A percentile compares a stretch with the other conserved stretches of the same genome.
Evolutionary conservation across 2,329 filamentous ascomycete genomes (phyloP).

Genomic region (Claviceps sp.): DNA sequence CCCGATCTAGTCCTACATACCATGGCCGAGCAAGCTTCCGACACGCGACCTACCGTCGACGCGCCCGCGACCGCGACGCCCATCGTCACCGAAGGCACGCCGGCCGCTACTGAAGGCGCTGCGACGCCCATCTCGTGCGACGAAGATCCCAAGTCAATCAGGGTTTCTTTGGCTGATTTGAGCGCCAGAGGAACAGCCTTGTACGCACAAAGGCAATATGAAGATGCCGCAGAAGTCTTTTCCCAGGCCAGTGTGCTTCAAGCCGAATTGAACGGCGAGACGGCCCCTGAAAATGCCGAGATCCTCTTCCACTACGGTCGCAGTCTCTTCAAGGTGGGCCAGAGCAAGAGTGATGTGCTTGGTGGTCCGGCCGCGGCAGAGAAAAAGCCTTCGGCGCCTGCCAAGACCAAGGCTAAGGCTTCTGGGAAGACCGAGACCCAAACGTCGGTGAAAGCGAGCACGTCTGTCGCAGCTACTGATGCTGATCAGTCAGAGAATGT

Average conservation of each 20-base stretch:
- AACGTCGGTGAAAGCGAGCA: conserved; percentile 32
- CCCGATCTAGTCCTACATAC: conserved; percentile 1
- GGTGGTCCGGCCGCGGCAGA: conserved; percentile 61
- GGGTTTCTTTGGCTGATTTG: conserved; percentile 61
- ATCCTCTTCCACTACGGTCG: conserved; percentile 90
- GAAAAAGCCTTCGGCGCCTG: conserved; percentile 23
- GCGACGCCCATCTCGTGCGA: conserved; percentile 19
- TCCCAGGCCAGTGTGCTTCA: conserved; percentile 83
- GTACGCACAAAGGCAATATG: conserved; percentile 81
- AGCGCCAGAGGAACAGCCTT: conserved; percentile 69
- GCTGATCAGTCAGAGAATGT: conserved; percentile 31
- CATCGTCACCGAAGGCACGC: conserved; percentile 6
- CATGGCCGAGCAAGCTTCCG: conserved; percentile 12
- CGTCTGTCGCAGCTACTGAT: conserved; percentile 26
- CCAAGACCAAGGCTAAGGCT: conserved; percentile 27
- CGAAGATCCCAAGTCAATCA: conserved; percentile 35
- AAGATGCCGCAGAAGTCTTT: conserved; percentile 74
- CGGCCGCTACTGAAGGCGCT: conserved; percentile 7
- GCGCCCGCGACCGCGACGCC: not conserved
- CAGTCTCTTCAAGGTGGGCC: conserved; percentile 83
- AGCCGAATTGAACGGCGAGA: conserved; percentile 82
- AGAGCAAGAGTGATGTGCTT: conserved; percentile 87
- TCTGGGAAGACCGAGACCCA: conserved; percentile 25
- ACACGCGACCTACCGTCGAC: conserved; percentile 11
- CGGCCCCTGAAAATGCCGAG: conserved; percentile 80